Base-by-base conservation (phyloP, 169 alveolate genomes). In the Perkinsus olseni region DNA sequence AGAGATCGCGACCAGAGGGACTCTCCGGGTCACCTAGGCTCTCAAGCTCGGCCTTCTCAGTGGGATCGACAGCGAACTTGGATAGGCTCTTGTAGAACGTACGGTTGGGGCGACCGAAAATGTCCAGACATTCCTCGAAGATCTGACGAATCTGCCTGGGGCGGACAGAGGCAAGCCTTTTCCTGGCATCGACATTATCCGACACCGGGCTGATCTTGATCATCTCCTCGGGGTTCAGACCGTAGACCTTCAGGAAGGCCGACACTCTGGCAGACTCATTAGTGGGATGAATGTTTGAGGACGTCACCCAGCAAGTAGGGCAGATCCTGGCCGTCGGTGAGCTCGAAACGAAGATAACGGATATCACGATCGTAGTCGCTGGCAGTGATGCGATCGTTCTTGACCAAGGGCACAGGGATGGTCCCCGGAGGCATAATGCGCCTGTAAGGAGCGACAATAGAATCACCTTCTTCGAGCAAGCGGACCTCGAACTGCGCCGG, bases 81-180 rank as follows among this genome's bases (percentile, higher is more conserved):
- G 91, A 74, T 37, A 94, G 51, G 37, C 91, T 91, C 74, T 94
- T 93, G 94, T 48, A 93, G 90, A 94, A 93, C 92, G 90, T 62
- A 38, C 94, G 93, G 62, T 91, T 92, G 21, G 96, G 96, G 50
- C 93, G 93, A 8, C 96, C 96, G 92, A 94, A 93, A 24, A 94
- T 40, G 39, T 94, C 96, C 37, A 94, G n/a, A 48, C 94, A 91
- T 91, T 94, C 96, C 82, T 91, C 93, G 90, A 93, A 93, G 36
- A 94, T 50, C 74, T 94, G 96, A 31, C 74, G 28, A 28, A 93
- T 91, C 82, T 4, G 95, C 91, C 92, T 93, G 45, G 38, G 94
- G 93, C n/a, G 74, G 34, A 20, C 92, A 92, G 94, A 74, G 91
- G 34, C 92, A 48, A 10, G 91, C 74, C 91, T 40, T 48, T 36